Evolutionary conservation across 2,329 filamentous ascomycete genomes (phyloP).

Genomic region (Aspergillus calidoustus): DNA sequence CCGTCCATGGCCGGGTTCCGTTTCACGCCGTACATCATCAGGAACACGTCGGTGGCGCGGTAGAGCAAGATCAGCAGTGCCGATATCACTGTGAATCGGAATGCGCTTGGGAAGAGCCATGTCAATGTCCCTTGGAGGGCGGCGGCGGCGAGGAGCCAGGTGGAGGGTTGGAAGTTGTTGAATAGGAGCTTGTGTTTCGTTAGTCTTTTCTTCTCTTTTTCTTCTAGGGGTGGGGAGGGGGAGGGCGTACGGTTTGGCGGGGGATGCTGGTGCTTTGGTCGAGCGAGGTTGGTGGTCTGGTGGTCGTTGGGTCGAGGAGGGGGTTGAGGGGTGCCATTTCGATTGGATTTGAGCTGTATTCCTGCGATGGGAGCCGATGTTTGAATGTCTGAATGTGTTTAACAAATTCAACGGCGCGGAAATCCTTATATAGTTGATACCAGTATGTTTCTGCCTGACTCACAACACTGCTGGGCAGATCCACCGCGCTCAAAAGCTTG

Average conservation of each 20-base stretch:
- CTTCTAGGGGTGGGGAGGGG: too few relatives aligned
- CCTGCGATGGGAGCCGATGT: too few relatives aligned
- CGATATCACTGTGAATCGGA: neutral
- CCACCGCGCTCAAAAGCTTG: too few relatives aligned
- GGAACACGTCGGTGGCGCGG: neutral
- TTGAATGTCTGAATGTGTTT: too few relatives aligned
- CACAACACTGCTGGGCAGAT: too few relatives aligned
- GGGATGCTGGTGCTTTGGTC: neutral
- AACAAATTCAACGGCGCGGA: too few relatives aligned
- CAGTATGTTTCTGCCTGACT: too few relatives aligned
- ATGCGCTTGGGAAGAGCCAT: slow-evolving; percentile 8
- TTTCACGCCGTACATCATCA: neutral
- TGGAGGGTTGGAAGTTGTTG: slow-evolving; percentile 9
- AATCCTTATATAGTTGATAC: too few relatives aligned
- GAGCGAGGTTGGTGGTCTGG: neutral
- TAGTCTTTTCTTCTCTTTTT: neutral
- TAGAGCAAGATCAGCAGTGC: neutral
- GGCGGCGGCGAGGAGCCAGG: slow-evolving; percentile 2
- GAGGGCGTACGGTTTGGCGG: neutral
- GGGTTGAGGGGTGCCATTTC: neutral
- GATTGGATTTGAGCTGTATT: neutral
- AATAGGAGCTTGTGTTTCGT: neutral
- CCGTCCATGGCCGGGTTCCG: slow-evolving; percentile 3
- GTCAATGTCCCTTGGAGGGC: neutral
- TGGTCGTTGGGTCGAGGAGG: neutral